Evolutionary conservation across 768 basidiomycete genomes (phyloP).

Genomic region (Tricholoma terreum): DNA sequence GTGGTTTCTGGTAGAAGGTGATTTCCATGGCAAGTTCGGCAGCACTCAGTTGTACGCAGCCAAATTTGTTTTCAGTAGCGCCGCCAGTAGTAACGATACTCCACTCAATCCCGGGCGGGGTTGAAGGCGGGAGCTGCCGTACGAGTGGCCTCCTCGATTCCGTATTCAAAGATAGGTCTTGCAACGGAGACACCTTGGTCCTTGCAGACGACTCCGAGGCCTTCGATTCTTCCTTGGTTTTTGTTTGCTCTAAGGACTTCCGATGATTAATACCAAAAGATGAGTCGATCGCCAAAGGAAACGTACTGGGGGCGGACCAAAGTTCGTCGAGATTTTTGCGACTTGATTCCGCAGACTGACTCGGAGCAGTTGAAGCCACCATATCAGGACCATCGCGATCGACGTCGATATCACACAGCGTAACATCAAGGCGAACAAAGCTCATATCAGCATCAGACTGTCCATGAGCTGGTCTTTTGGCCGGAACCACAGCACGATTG

Average conservation of each 20-base stretch:
- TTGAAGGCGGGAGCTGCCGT: background rate
- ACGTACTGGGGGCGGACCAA: background rate
- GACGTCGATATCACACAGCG: background rate
- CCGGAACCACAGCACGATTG: background rate
- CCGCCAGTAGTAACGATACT: background rate
- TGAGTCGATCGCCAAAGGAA: background rate
- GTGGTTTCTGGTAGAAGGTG: slow-evolving; percentile 26
- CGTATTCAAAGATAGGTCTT: background rate
- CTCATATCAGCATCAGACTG: background rate
- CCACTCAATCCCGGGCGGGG: background rate
- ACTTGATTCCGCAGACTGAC: background rate
- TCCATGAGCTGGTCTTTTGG: background rate
- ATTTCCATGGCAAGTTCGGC: slow-evolving; percentile 27
- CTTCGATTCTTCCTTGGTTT: background rate
- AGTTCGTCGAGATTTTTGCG: background rate
- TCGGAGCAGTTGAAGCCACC: background rate
- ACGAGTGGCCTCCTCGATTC: background rate
- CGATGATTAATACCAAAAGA: background rate
- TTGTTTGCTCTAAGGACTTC: background rate
- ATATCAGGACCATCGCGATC: background rate
- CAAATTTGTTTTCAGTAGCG: slow-evolving; percentile 19
- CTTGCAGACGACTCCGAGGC: background rate
- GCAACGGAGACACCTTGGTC: background rate
- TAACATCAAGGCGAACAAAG: background rate
- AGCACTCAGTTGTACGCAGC: slow-evolving; percentile 24